phyloP scores from a whole-genome alignment of 176 grass and related monocot species.

The Calamus simplicifolius region DNA sequence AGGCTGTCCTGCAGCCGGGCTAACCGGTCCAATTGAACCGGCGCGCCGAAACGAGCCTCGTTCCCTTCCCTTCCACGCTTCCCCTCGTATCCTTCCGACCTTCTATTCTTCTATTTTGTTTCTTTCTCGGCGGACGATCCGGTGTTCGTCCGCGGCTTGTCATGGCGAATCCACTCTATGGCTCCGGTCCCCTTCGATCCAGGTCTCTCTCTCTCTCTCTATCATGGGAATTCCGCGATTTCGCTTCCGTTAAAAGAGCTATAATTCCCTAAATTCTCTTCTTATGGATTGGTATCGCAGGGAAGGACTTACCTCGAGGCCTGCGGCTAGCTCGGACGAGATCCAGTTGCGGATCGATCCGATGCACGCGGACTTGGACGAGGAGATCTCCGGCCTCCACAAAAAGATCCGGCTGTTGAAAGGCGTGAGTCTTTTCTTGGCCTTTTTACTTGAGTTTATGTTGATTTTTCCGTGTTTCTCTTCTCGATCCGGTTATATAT shows the following conservation, averaged over 20 bases:
- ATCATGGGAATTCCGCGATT: not conserved
- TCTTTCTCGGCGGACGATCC: too few species aligned
- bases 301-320: constrained; percentile 45
- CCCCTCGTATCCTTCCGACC: too few species aligned
- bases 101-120: too few species aligned
- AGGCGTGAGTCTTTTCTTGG: constrained; percentile 29
- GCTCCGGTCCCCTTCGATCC: constrained; percentile 32
- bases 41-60: too few species aligned
- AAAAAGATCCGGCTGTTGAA: constrained; percentile 49
- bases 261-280: not conserved
- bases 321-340: constrained; percentile 44
- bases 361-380: constrained; percentile 54
- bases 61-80: not conserved
- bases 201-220: constrained; percentile 10
- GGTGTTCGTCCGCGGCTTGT: not conserved
- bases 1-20: too few species aligned
- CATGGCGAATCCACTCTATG: constrained; percentile 50
- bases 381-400: constrained; percentile 49
- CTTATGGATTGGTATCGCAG: constrained; percentile 23
- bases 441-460: not conserved
- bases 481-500: too few species aligned
- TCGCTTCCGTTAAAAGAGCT: too few species aligned
- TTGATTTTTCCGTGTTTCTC: too few species aligned
- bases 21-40: too few species aligned
- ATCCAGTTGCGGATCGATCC: constrained; percentile 73